Evolutionary conservation across 169 alveolate species (phyloP), one percentile per base, ranked within the genome.

Genomic region (Plasmodium gonderi): DNA sequence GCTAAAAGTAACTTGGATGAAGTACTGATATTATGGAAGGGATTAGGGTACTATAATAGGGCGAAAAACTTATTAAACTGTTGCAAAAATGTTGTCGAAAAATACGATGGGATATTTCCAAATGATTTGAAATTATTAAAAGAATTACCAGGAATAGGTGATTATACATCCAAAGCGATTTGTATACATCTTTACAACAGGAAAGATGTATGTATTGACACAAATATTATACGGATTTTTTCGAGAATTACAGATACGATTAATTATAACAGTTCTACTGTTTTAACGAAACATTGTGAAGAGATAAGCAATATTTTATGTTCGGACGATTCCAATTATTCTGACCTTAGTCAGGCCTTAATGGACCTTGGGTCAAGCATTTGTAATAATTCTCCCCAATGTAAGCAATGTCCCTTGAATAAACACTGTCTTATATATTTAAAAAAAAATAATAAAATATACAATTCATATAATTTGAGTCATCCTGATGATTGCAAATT

Each of bases 361-460:
- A 94, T 94, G 90, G 96, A 94, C 75, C 78, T 94, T 40, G 96
- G 96, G 26, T 94, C 96, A 20, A 91, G 95, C 60, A 40, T 94
- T 29, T 94, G 96, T 89, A 80, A 68, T 65, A 75, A 75, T 26
- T 29, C 91, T 31, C 96, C 96, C 26, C 80, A 91, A 20, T 94
- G 96, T 60, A 23, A 17, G 42, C 40, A 51, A 33, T 94, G 96
- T 68, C 96, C 96, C 17, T 14, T 85, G 33, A 85, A 75, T 77
- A 85, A 85, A 33, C 65, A 85, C 33, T 85, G 92, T 29, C 83
- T 85, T 44, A 85, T 85, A 42, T 54, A 85, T 85, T 85, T 72
- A 64, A 85, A 85, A 60, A 36, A 17, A 60, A 85, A 40, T 40
- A 69, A 82, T 9, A 85, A 85, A 75, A 74, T 38, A 14, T 7